Evolutionary conservation across 2,329 filamentous ascomycete genomes (phyloP).

Genomic region (Penicillium sp.): DNA sequence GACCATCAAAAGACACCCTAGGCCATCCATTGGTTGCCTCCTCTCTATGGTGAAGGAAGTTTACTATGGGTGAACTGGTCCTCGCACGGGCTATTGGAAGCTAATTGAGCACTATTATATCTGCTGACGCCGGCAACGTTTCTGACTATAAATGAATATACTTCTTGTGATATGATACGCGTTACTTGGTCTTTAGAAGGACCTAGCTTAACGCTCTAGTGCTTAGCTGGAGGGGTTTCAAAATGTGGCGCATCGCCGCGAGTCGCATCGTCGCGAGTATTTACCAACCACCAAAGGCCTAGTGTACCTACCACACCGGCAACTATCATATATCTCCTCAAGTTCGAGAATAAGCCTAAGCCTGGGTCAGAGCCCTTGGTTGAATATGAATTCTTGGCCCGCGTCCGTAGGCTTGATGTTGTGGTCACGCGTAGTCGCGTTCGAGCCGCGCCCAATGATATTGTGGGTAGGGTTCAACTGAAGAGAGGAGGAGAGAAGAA

Average conservation of each 20-base stretch:
- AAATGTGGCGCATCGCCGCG: slow-evolving; percentile 17
- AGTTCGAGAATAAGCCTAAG: too few species aligned
- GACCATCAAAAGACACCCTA: slow-evolving; percentile 44
- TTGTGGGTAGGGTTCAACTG: too few species aligned
- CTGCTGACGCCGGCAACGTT: slow-evolving; percentile 19
- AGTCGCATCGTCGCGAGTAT: not conserved
- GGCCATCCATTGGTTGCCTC: slow-evolving; percentile 26
- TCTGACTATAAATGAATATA: slow-evolving; percentile 21
- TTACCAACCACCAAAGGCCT: too few species aligned
- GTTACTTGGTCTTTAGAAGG: slow-evolving; percentile 22
- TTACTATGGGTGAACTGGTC: slow-evolving; percentile 26
- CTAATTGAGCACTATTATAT: slow-evolving; percentile 28
- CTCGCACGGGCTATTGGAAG: slow-evolving; percentile 38
- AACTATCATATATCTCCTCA: too few species aligned
- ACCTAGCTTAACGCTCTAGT: slow-evolving; percentile 7
- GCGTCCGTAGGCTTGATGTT: too few species aligned
- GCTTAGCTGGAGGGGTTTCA: slow-evolving; percentile 9
- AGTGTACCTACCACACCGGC: too few species aligned
- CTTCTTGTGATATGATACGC: slow-evolving; percentile 18
- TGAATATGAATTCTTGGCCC: too few species aligned
- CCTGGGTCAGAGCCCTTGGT: too few species aligned
- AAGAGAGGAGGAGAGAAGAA: too few species aligned
- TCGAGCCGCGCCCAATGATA: too few species aligned
- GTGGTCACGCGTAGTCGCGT: too few species aligned
- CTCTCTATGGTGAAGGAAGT: slow-evolving; percentile 22